Evolutionary conservation across 371 early-diverging fungal genomes (phyloP), one percentile per base, ranked within the genome.

Genomic region (Haplosporangium sp.): DNA sequence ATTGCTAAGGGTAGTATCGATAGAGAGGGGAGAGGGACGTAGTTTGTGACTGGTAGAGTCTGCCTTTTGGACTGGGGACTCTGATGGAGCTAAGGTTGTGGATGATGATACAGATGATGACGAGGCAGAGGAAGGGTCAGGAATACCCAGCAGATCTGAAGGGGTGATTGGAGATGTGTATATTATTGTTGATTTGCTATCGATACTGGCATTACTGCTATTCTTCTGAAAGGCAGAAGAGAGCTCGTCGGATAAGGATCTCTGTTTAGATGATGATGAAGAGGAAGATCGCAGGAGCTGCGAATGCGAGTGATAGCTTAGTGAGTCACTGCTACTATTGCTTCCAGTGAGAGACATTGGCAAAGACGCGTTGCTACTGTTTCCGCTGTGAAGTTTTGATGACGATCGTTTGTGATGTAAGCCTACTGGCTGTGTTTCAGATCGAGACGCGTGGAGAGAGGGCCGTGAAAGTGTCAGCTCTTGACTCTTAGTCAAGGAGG

Each of bases 91-190:
- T 10, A 55, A 13, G 35, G 55, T 55, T 45, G 74, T 57, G 34
- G 55, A 57, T 3, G 53, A 57, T 3, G 74, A 39, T 34, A 56
- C 19, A 42, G 69, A 57, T 6, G 61, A 27, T 39, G 62, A 55
- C 17, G 70, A 67, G 52, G 71, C 40, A 13, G 58, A 53, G 6
- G 77, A 67, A 42, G 35, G 58, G 58, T 68, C 61, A 50, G 67
- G 67, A 44, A 77, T 71, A 20, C 69, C 68, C 20, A 77, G 40
- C 40, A 77, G 58, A 68, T 77, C 77, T 10, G 73, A 77, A 15
- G 73, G 77, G 1, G 73, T 69, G 70, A 77, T 62, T 1, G 77
- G 77, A 17, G 77, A 77, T 9, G 62, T 69, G 58, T 72, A 77
- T 63, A 39, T 34, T 13, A 58, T 44, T 15, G 61, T 61, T 61